Percentiles rank a stretch among this genome's conserved stretches.
Conservation (phyloP, 108 stramenopile species). For the Skeletonema marinoi region DNA sequence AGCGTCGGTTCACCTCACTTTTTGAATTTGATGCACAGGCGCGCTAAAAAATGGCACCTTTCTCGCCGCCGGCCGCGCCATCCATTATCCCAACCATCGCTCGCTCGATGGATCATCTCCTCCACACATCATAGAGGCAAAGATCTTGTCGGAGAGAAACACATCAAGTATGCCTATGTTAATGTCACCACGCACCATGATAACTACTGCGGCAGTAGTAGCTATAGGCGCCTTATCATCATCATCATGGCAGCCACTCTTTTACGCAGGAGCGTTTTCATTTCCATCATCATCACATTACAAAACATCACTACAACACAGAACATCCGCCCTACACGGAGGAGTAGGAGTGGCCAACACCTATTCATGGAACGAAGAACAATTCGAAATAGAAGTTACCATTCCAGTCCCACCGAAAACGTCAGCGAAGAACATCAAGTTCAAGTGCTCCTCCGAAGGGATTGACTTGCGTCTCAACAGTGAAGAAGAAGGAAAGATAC, state of each 20-base stretch:
- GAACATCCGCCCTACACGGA: constrained; percentile 24
- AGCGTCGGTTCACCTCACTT: no score
- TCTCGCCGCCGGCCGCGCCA: background rate
- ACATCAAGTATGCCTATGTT: background rate
- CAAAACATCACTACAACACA: background rate
- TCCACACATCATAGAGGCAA: no score
- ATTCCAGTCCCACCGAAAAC: constrained; percentile 69
- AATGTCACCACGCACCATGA: background rate
- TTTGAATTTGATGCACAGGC: no score
- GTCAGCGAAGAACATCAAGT: constrained; percentile 65
- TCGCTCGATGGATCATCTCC: no score
- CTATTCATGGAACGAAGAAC: constrained; percentile 82
- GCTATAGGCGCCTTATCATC: background rate
- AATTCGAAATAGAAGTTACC: constrained; percentile 80
- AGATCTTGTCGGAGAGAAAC: no score
- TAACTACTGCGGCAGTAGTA: background rate
- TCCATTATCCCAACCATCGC: no score
- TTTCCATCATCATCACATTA: background rate
- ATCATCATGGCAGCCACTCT: background rate
- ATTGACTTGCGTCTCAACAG: constrained; percentile 15
- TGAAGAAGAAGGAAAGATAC: constrained; percentile 27
- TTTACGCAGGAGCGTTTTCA: background rate
- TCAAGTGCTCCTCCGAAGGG: constrained; percentile 55
- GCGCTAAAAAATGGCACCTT: background rate
- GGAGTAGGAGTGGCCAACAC: constrained; percentile 65